phyloP scores from a whole-genome alignment of 176 grass and related monocot species.

The Oryza meridionalis region DNA sequence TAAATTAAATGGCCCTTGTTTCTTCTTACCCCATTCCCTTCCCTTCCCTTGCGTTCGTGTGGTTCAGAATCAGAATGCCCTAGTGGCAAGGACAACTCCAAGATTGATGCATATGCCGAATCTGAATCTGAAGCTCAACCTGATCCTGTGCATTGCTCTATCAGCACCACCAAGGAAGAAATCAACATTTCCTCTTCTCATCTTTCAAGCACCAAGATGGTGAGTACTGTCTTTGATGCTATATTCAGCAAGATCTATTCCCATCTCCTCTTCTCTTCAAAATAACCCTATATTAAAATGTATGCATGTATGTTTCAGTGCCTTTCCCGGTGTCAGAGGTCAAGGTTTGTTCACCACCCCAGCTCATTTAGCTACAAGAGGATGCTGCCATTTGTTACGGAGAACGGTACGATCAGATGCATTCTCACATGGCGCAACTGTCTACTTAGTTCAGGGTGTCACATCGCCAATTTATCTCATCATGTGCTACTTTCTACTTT shows the following conservation, averaged over 20 bases:
- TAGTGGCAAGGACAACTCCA: neutral
- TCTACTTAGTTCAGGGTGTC: neutral
- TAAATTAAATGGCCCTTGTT: neutral
- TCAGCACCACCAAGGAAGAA: neutral
- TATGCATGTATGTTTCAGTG: slow-evolving; percentile 49
- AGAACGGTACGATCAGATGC: slow-evolving; percentile 52
- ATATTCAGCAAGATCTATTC: neutral
- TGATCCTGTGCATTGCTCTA: neutral
- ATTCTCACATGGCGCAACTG: neutral
- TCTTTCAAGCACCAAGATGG: slow-evolving; percentile 27
- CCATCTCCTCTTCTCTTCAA: neutral
- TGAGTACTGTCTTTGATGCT: slow-evolving; percentile 8
- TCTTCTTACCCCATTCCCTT: neutral
- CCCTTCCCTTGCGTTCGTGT: too few species aligned
- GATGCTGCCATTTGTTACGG: slow-evolving; percentile 83
- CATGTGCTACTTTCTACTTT: slow-evolving; percentile 31
- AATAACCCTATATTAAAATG: neutral
- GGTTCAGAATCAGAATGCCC: slow-evolving; percentile 36
- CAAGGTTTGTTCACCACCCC: slow-evolving; percentile 58
- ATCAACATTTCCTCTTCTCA: neutral
- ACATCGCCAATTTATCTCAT: slow-evolving; percentile 23
- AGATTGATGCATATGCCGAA: neutral
- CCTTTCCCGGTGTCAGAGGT: slow-evolving; percentile 43
- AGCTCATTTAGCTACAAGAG: slow-evolving; percentile 89
- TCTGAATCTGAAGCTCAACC: neutral